phyloP scores from a whole-genome alignment of 208 protist species.

The Crithidia brevicula region DNA sequence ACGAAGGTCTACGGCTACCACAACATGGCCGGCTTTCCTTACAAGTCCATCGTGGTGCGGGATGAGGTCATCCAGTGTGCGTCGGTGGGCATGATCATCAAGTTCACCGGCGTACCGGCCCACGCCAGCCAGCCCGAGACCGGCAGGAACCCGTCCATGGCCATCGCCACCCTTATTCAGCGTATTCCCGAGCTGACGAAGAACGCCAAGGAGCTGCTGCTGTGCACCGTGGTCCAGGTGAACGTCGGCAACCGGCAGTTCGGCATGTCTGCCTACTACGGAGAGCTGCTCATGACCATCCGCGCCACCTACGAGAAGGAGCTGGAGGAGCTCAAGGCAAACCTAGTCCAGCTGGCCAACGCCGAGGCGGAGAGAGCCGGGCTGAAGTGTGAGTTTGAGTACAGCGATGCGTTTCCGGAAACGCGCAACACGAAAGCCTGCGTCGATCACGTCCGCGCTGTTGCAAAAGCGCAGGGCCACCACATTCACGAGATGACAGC shows the following conservation, averaged over 20 bases:
- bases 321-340: slow-evolving; percentile 32
- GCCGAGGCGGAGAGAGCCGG: slow-evolving; percentile 24
- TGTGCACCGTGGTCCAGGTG: slow-evolving; percentile 54
- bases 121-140: slow-evolving; percentile 46
- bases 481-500: slow-evolving; percentile 35
- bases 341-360: slow-evolving; percentile 27
- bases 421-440: slow-evolving; percentile 44
- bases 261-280: slow-evolving; percentile 49
- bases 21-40: slow-evolving; percentile 45
- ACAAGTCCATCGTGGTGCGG: slow-evolving; percentile 37
- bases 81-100: slow-evolving; percentile 49
- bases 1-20: slow-evolving; percentile 49
- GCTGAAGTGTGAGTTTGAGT: slow-evolving; percentile 39
- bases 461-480: slow-evolving; percentile 29
- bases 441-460: slow-evolving; percentile 38
- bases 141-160: slow-evolving; percentile 40
- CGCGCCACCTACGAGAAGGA: slow-evolving; percentile 41
- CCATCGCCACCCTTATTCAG: slow-evolving; percentile 45
- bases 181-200: slow-evolving; percentile 38
- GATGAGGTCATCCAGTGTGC: slow-evolving; percentile 48
- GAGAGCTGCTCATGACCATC: slow-evolving; percentile 50
- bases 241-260: slow-evolving; percentile 53
- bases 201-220: slow-evolving; percentile 38
- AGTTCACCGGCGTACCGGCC: slow-evolving; percentile 37
- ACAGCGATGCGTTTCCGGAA: slow-evolving; percentile 51